Conservation (phyloP, 2,329 filamentous ascomycete genomes). For the Hypomyces rosellus region DNA sequence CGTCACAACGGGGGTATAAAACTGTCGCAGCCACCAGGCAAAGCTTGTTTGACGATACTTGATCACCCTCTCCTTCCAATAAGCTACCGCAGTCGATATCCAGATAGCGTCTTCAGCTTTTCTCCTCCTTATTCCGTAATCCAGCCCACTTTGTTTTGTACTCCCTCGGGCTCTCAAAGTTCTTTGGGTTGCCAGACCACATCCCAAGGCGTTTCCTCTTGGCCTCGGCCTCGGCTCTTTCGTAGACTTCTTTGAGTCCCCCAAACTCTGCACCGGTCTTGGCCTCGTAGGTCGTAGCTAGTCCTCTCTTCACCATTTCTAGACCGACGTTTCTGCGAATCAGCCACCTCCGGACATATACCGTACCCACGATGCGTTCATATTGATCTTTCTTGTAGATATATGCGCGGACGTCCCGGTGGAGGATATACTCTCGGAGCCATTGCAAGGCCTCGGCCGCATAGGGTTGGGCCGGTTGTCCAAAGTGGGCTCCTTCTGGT, state of each 20-base stretch:
- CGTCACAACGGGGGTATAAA: too few species aligned
- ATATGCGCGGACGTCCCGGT: constrained; percentile 71
- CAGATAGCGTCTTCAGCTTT: background rate
- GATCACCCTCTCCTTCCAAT: too few species aligned
- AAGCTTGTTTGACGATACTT: too few species aligned
- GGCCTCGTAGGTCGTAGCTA: constrained; percentile 91
- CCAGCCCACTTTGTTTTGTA: constrained; percentile 59
- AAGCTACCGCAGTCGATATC: too few species aligned
- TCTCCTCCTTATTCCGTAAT: constrained; percentile 5
- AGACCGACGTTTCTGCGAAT: constrained; percentile 75
- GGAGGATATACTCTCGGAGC: constrained; percentile 66
- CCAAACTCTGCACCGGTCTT: constrained; percentile 89
- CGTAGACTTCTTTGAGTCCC: constrained; percentile 57
- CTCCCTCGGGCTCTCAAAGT: constrained; percentile 76
- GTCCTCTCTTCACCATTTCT: constrained; percentile 78
- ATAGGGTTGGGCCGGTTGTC: constrained; percentile 77
- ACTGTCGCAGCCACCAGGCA: too few species aligned
- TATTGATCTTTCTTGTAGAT: constrained; percentile 88
- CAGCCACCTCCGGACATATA: constrained; percentile 63
- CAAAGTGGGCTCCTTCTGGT: constrained; percentile 89
- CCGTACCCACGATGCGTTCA: constrained; percentile 80
- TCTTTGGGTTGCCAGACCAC: constrained; percentile 61
- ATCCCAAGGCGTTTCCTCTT: constrained; percentile 62
- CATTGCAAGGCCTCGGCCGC: constrained; percentile 74
- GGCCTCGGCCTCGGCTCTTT: constrained; percentile 59